Conservation (phyloP, 805 yeast genomes). For the Myxozyma kluyveri region DNA sequence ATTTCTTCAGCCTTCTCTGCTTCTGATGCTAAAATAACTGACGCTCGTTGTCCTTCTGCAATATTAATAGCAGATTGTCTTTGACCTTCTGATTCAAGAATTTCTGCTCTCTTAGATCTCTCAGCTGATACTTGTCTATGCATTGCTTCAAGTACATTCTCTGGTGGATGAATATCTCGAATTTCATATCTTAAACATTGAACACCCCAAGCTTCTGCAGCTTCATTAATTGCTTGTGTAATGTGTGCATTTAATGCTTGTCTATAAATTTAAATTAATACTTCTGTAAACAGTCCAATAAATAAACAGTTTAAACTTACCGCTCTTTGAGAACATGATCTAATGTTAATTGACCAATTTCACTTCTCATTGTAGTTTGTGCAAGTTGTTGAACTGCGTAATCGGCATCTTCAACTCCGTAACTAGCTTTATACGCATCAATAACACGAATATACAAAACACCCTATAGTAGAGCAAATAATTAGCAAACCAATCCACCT, state of each 20-base stretch:
- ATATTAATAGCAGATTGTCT: constrained; percentile 76
- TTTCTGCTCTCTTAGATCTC: constrained; percentile 82
- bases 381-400: constrained; percentile 83
- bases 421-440: constrained; percentile 81
- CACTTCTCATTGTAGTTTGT: constrained; percentile 87
- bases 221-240: constrained; percentile 78
- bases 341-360: constrained; percentile 76
- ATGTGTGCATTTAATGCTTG: constrained; percentile 69
- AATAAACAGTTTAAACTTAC: constrained; percentile 7
- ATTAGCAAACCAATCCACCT: not conserved
- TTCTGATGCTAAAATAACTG: constrained; percentile 72
- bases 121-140: constrained; percentile 88
- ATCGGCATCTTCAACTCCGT: constrained; percentile 84
- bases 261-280: constrained; percentile 2
- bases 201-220: constrained; percentile 83
- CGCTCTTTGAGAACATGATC: constrained; percentile 78
- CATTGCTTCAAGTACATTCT: constrained; percentile 83
- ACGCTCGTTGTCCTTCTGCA: constrained; percentile 76
- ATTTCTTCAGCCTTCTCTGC: constrained; percentile 60
- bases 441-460: constrained; percentile 71
- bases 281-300: too few relatives aligned
- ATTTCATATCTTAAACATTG: constrained; percentile 80
- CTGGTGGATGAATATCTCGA: constrained; percentile 84
- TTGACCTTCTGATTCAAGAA: constrained; percentile 80
- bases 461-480: constrained; percentile 42